Evolutionary conservation across 1,139 yeast genomes (phyloP).

Genomic region (Suhomyces ambrosiae): DNA sequence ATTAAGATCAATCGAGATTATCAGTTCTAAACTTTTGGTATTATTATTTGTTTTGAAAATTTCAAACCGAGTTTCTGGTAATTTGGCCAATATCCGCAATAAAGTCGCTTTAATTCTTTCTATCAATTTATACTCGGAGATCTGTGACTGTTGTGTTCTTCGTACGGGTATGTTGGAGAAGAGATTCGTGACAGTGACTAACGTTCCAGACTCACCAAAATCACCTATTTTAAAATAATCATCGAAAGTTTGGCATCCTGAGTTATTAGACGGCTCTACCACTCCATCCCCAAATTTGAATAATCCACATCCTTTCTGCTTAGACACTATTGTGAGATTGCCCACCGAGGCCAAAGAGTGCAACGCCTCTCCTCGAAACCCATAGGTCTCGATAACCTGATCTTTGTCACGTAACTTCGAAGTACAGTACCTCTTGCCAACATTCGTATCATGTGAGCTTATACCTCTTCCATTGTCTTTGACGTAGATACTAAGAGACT

Average conservation of each 20-base stretch:
- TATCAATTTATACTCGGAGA: conserved; percentile 25
- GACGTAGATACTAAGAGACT: conserved; percentile 59
- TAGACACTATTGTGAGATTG: conserved; percentile 39
- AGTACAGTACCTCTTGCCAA: conserved; percentile 71
- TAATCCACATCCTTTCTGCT: not conserved
- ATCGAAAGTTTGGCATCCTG: not conserved
- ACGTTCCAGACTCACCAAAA: conserved; percentile 48
- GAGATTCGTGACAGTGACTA: conserved; percentile 47
- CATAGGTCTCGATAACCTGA: conserved; percentile 65
- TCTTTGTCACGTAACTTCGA: conserved; percentile 60
- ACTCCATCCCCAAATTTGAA: conserved; percentile 3
- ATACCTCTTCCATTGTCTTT: conserved; percentile 83
- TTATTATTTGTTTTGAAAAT: not conserved
- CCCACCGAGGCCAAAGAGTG: conserved; percentile 54
- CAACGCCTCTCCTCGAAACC: conserved; percentile 80
- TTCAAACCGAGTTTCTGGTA: not conserved
- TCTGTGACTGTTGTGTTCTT: conserved; percentile 27
- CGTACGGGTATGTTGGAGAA: conserved; percentile 65
- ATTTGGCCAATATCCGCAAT: not conserved
- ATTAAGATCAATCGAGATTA: conserved; percentile 1
- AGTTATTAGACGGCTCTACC: not conserved
- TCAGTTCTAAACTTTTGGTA: not conserved
- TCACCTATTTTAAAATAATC: conserved; percentile 2
- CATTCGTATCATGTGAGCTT: conserved; percentile 51
- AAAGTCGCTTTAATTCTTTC: conserved; percentile 17